A percentile compares a stretch with the other conserved stretches of the same genome.
Evolutionary conservation across 179 eudicot genomes (phyloP).

Genomic region (Silene vulgaris): DNA sequence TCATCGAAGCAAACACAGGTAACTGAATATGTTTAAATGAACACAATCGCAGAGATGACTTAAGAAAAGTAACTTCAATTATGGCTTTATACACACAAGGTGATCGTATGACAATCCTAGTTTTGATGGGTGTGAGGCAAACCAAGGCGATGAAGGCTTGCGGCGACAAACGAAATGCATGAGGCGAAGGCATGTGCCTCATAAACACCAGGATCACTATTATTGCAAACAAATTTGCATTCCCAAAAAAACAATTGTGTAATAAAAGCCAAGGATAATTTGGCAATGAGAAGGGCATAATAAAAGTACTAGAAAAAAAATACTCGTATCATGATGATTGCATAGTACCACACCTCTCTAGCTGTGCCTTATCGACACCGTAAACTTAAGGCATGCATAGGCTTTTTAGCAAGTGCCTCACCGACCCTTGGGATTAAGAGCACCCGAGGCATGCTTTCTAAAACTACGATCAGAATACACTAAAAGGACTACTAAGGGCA

Average conservation of each 20-base stretch:
- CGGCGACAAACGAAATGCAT: too few relatives aligned
- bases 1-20: slow-evolving; percentile 8
- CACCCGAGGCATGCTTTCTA: neutral
- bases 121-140: neutral
- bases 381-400: neutral
- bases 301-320: neutral
- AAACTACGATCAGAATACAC: neutral
- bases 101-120: neutral
- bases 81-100: neutral
- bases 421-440: neutral
- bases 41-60: neutral
- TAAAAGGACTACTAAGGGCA: neutral
- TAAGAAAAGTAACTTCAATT: neutral
- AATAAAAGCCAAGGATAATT: neutral
- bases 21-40: neutral
- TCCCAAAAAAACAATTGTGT: neutral
- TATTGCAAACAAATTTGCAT: neutral
- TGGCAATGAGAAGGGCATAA: neutral
- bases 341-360: neutral
- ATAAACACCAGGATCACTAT: neutral
- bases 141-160: neutral
- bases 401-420: neutral
- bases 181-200: too few relatives aligned
- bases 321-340: neutral
- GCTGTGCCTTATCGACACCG: neutral